These are phyloP conservation scores for Musa balbisiana DNA, from an alignment of 202 grass and related monocot species.

Conservation along the genomic window DNA sequence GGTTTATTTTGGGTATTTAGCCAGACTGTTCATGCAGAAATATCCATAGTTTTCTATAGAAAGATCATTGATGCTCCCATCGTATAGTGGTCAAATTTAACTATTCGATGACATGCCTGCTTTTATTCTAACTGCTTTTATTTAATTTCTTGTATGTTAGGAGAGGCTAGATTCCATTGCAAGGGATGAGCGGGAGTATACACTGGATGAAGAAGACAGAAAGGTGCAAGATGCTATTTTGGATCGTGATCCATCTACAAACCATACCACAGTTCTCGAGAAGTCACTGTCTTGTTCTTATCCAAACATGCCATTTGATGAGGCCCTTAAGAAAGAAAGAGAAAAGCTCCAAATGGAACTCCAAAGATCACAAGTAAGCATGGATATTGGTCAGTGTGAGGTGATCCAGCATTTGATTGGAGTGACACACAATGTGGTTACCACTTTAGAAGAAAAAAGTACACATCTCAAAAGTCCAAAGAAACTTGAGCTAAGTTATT, in stretches of 20 bases:
- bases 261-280: slow-evolving; percentile 64
- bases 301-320: slow-evolving; percentile 76
- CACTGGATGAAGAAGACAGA: slow-evolving; percentile 94
- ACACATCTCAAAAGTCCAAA: slow-evolving; percentile 31
- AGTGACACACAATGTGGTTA: slow-evolving; percentile 64
- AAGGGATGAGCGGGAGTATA: slow-evolving; percentile 92
- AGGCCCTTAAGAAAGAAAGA: slow-evolving; percentile 86
- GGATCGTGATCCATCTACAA: slow-evolving; percentile 57
- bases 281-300: slow-evolving; percentile 90
- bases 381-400: slow-evolving; percentile 68
- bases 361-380: slow-evolving; percentile 42
- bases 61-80: neutral
- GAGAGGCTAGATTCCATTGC: slow-evolving; percentile 76
- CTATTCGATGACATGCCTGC: too few species aligned
- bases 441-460: slow-evolving; percentile 55
- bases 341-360: slow-evolving; percentile 93
- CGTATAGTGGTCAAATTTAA: too few species aligned
- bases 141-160: slow-evolving; percentile 33
- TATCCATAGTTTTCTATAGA: neutral
- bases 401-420: slow-evolving; percentile 89
- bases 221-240: slow-evolving; percentile 81
- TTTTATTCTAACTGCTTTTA: neutral
- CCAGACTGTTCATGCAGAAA: neutral
- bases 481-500: slow-evolving; percentile 31
- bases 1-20: neutral